A percentile compares a stretch with the other conserved stretches of the same genome.
These are phyloP conservation scores for Auricularia auricula-judae DNA, from an alignment of 768 basidiomycete species.

Conservation along the genomic window DNA sequence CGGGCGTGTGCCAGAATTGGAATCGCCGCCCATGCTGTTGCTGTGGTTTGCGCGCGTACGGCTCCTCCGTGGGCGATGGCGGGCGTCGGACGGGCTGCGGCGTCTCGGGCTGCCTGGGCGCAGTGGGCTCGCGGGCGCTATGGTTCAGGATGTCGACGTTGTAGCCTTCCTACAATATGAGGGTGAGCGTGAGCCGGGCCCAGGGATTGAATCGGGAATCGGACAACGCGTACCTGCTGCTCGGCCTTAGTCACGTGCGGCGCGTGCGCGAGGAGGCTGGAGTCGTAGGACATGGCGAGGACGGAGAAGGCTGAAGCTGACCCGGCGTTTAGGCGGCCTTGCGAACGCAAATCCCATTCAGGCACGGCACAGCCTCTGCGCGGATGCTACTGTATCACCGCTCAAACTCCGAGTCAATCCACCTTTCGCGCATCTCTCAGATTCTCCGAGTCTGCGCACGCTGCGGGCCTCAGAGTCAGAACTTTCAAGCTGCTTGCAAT, in stretches of 20 bases:
- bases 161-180: conserved; percentile 37
- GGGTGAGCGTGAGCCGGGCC: neutral
- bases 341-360: too few species aligned
- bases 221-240: neutral
- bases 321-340: neutral
- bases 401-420: too few species aligned
- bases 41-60: neutral
- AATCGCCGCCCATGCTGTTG: conserved; percentile 6
- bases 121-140: conserved; percentile 10
- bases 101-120: conserved; percentile 10
- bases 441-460: too few species aligned
- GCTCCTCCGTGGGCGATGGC: conserved; percentile 12
- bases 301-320: neutral
- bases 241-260: neutral
- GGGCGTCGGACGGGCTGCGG: conserved; percentile 6
- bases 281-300: neutral
- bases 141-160: conserved; percentile 32
- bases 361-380: too few species aligned
- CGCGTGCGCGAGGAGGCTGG: neutral
- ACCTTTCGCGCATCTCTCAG: too few species aligned
- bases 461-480: too few species aligned
- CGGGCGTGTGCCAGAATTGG: conserved; percentile 41
- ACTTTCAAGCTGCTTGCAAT: too few species aligned
- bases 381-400: too few species aligned
- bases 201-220: neutral